Conservation (phyloP, 352 stramenopile genomes). For the Phytophthora pseudosyringae region DNA sequence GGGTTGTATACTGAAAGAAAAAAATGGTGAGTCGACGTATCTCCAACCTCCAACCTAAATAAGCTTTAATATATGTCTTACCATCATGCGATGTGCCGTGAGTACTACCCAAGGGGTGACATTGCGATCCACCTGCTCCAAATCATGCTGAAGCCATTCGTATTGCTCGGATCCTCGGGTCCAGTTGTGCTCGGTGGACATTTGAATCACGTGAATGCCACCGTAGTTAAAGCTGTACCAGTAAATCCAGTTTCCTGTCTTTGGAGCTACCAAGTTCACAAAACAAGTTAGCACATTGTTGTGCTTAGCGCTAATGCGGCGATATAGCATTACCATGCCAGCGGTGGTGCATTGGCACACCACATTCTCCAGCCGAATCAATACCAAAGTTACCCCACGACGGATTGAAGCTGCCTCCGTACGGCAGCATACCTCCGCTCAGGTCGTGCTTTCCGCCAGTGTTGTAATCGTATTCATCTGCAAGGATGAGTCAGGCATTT, state of each 20-base stretch:
- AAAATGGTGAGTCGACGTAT: conserved; percentile 5
- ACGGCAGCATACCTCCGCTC: conserved; percentile 50
- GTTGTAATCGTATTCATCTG: conserved; percentile 80
- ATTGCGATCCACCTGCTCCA: conserved; percentile 78
- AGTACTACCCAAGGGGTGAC: conserved; percentile 92
- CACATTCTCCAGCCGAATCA: conserved; percentile 72
- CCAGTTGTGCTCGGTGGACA: conserved; percentile 93
- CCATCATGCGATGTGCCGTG: conserved; percentile 91
- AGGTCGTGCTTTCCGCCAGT: conserved; percentile 59
- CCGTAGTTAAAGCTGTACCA: conserved; percentile 93
- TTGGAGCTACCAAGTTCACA: conserved; percentile 46
- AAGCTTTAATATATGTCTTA: conserved; percentile 22
- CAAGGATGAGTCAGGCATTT: conserved; percentile 1
- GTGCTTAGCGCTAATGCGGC: background rate
- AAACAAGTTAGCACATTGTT: conserved; percentile 11
- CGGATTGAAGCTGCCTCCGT: conserved; percentile 62
- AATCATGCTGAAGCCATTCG: conserved; percentile 82
- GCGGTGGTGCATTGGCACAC: conserved; percentile 70
- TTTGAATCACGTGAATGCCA: conserved; percentile 89
- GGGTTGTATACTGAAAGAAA: conserved; percentile 51
- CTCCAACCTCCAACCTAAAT: background rate
- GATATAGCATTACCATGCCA: conserved; percentile 57
- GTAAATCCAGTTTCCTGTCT: conserved; percentile 73
- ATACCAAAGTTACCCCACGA: conserved; percentile 70
- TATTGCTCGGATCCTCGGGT: conserved; percentile 87